These are phyloP conservation scores for Hyphodiscus sp. DNA, from an alignment of 2,329 filamentous ascomycete genomes.

Conservation along the genomic window DNA sequence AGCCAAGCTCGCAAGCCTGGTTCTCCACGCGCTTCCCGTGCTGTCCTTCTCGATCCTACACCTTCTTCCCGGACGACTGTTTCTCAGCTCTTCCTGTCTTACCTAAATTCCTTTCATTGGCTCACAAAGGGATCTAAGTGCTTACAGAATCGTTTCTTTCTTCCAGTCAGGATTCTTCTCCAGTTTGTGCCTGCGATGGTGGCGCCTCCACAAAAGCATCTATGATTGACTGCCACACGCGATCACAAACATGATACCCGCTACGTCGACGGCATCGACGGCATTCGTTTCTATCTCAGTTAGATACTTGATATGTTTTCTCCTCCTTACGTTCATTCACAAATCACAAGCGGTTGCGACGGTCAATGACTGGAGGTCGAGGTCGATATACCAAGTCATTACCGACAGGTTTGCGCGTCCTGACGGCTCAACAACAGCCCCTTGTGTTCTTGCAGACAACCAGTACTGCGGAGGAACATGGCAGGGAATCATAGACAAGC, in stretches of 20 bases:
- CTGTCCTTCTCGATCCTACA: not conserved
- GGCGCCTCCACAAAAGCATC: not conserved
- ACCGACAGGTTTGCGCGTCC: slow-evolving; percentile 35
- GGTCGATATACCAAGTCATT: slow-evolving; percentile 36
- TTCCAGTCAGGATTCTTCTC: not conserved
- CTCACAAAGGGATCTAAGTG: not conserved
- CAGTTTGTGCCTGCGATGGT: not conserved
- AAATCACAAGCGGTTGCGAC: slow-evolving; percentile 9
- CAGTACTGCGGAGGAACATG: slow-evolving; percentile 42
- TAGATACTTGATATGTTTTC: not conserved
- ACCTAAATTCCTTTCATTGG: not conserved
- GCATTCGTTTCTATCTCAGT: slow-evolving; percentile 9
- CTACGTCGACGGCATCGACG: slow-evolving; percentile 5
- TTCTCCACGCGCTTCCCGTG: not conserved
- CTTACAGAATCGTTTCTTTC: not conserved
- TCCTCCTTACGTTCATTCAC: not conserved
- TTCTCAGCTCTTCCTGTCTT: not conserved
- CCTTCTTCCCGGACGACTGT: not conserved
- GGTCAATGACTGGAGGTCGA: slow-evolving; percentile 28
- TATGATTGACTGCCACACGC: not conserved
- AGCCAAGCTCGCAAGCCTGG: not conserved
- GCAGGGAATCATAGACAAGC: slow-evolving; percentile 36
- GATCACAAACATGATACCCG: slow-evolving; percentile 5
- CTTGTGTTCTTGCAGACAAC: slow-evolving; percentile 22
- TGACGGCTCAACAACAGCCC: slow-evolving; percentile 28